Evolutionary conservation across 2,329 filamentous ascomycete species (phyloP).

Genomic region (Corinectria fuckeliana): DNA sequence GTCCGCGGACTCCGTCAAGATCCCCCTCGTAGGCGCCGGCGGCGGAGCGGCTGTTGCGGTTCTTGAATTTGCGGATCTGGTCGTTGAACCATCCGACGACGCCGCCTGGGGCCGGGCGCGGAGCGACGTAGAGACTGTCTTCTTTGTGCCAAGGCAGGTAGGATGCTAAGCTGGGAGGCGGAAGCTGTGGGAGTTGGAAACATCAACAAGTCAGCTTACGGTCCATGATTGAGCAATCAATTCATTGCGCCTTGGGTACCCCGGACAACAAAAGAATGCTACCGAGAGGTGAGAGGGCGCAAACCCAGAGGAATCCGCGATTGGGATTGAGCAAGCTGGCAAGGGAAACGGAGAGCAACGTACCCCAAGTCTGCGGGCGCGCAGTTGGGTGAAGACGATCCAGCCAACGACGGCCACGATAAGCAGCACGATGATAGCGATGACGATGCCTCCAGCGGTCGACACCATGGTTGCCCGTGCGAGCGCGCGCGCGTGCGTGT

Average conservation of each 20-base stretch:
- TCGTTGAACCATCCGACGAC: constrained; percentile 76
- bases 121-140: constrained; percentile 55
- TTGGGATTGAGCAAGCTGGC: not conserved
- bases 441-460: constrained; percentile 71
- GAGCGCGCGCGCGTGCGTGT: not conserved
- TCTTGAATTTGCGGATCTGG: constrained; percentile 67
- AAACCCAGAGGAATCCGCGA: not conserved
- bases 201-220: constrained; percentile 17
- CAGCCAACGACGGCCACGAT: constrained; percentile 66
- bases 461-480: constrained; percentile 56
- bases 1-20: constrained; percentile 49
- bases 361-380: constrained; percentile 75
- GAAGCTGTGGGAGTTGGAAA: constrained; percentile 57
- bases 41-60: constrained; percentile 69
- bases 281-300: not conserved
- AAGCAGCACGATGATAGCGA: constrained; percentile 71
- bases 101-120: constrained; percentile 65
- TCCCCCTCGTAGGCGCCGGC: constrained; percentile 76
- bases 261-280: not conserved
- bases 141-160: constrained; percentile 74
- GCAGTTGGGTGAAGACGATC: constrained; percentile 74
- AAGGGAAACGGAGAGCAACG: constrained; percentile 38
- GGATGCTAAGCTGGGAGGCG: constrained; percentile 69
- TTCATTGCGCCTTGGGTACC: not conserved
- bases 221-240: not conserved